Evolutionary conservation across 768 basidiomycete genomes (phyloP).

Genomic region (Amanita pseudoporphyria): DNA sequence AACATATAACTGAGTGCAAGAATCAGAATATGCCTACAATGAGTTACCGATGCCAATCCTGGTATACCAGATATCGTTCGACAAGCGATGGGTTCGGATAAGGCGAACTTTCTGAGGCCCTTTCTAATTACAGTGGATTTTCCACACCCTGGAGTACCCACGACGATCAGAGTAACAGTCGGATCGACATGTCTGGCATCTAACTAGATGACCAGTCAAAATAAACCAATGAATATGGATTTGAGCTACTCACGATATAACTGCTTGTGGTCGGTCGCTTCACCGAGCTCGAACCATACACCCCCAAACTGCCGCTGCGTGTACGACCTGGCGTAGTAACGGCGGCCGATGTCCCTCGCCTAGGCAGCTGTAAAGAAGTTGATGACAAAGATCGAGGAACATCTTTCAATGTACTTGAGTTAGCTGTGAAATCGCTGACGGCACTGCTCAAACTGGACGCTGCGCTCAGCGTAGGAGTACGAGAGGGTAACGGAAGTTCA

Average conservation of each 20-base stretch:
- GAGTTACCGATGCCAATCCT: neutral
- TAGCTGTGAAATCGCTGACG: slow-evolving; percentile 22
- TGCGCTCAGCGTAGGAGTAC: slow-evolving; percentile 32
- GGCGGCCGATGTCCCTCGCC: slow-evolving; percentile 12
- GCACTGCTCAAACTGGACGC: slow-evolving; percentile 29
- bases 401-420: slow-evolving; percentile 28
- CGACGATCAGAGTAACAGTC: slow-evolving; percentile 61
- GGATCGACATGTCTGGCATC: slow-evolving; percentile 12
- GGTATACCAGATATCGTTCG: neutral
- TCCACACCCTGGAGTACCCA: slow-evolving; percentile 73
- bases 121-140: slow-evolving; percentile 77
- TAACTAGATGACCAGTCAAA: slow-evolving; percentile 9
- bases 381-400: slow-evolving; percentile 27
- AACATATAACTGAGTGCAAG: neutral
- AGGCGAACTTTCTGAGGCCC: slow-evolving; percentile 56
- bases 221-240: slow-evolving; percentile 1
- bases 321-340: slow-evolving; percentile 32
- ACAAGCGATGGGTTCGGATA: slow-evolving; percentile 32
- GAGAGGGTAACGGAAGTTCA: slow-evolving; percentile 53
- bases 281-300: slow-evolving; percentile 25
- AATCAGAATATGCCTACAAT: neutral
- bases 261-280: slow-evolving; percentile 29
- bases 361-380: slow-evolving; percentile 27
- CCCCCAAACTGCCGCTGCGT: slow-evolving; percentile 55
- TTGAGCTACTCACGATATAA: slow-evolving; percentile 17